Evolutionary conservation across 352 stramenopile genomes (phyloP).

Genomic region (Phytopythium montanum): DNA sequence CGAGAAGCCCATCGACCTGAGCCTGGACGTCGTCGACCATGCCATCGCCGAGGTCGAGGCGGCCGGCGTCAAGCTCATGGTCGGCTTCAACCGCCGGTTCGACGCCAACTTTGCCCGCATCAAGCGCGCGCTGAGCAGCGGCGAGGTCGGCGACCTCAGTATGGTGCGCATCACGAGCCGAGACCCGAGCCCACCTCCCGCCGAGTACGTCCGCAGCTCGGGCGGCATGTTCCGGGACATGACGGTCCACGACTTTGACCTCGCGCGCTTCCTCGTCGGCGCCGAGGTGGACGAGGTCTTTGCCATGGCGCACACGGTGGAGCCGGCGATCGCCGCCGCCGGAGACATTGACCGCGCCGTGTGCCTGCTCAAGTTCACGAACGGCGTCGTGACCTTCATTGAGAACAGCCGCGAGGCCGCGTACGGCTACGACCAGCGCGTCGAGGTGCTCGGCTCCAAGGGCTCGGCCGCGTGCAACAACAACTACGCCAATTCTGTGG

Average conservation of each 20-base stretch:
- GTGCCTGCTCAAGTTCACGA: conserved; percentile 83
- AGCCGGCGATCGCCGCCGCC: conserved; percentile 39
- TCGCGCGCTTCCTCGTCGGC: conserved; percentile 91
- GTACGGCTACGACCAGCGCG: conserved; percentile 93
- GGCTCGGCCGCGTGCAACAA: conserved; percentile 88
- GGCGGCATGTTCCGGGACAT: conserved; percentile 95
- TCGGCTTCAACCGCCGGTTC: conserved; percentile 92
- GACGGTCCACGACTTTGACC: conserved; percentile 96
- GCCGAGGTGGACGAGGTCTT: conserved; percentile 54
- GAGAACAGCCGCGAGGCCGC: conserved; percentile 89
- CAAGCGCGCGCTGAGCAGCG: conserved; percentile 69
- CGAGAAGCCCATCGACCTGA: conserved; percentile 95
- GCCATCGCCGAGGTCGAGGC: conserved; percentile 38
- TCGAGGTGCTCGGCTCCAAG: conserved; percentile 85
- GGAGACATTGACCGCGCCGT: conserved; percentile 85
- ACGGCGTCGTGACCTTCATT: conserved; percentile 82
- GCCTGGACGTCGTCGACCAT: conserved; percentile 62
- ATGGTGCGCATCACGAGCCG: conserved; percentile 78
- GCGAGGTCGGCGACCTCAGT: conserved; percentile 89
- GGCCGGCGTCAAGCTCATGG: conserved; percentile 93
- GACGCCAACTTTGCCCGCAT: conserved; percentile 93
- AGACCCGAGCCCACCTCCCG: conserved; percentile 38
- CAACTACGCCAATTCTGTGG: conserved; percentile 84
- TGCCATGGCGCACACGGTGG: conserved; percentile 32
- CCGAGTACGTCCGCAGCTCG: conserved; percentile 52